Evolutionary conservation across 2,329 filamentous ascomycete species (phyloP).

Genomic region (Emergomyces orientalis): DNA sequence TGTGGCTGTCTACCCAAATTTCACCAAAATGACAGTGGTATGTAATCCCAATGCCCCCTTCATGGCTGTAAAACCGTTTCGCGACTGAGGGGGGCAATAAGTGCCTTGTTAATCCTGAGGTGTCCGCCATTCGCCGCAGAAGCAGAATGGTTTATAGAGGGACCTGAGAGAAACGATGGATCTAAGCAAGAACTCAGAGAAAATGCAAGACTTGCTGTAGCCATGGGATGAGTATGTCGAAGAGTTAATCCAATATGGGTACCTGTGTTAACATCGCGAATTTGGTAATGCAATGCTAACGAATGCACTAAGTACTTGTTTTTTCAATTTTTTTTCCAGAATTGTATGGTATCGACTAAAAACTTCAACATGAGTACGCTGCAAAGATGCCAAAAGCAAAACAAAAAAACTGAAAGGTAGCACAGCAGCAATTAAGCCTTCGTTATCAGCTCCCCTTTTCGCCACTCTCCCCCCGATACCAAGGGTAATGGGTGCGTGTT

Average conservation of each 20-base stretch:
- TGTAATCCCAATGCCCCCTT: slow-evolving; percentile 31
- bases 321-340: not conserved
- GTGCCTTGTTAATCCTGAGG: slow-evolving; percentile 42
- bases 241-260: slow-evolving; percentile 34
- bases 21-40: not conserved
- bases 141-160: slow-evolving; percentile 45
- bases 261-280: not conserved
- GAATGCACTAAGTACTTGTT: not conserved
- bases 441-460: not conserved
- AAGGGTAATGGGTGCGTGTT: not conserved
- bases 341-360: not conserved
- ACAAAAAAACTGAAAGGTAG: not conserved
- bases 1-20: not conserved
- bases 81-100: slow-evolving; percentile 41
- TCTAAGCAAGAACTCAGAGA: slow-evolving; percentile 35
- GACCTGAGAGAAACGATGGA: slow-evolving; percentile 42
- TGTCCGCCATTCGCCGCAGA: slow-evolving; percentile 25
- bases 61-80: slow-evolving; percentile 43
- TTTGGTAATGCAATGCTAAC: not conserved
- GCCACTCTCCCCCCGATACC: not conserved
- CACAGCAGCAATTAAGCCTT: not conserved
- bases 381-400: not conserved
- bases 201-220: slow-evolving; percentile 40
- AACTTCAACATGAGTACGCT: slow-evolving; percentile 1
- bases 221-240: slow-evolving; percentile 51